A percentile compares a stretch with the other conserved stretches of the same genome.
phyloP scores from a whole-genome alignment of 2,329 filamentous ascomycete genomes.

The Calonectria crousiana region DNA sequence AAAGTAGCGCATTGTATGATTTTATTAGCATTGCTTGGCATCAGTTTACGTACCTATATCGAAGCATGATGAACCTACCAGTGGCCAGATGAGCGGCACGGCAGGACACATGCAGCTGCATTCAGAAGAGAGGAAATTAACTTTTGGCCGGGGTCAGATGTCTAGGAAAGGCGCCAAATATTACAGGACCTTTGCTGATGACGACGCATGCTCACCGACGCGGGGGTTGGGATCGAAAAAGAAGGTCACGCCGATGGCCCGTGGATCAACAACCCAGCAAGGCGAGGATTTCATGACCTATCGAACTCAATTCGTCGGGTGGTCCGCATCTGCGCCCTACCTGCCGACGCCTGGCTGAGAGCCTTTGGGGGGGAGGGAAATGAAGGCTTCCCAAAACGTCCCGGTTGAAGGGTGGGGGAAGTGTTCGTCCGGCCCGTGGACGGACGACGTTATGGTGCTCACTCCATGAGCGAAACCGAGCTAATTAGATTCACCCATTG shows the following conservation, averaged over 20 bases:
- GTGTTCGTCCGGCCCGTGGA: conserved; percentile 20
- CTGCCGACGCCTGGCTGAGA: not conserved
- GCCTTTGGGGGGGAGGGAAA: not conserved
- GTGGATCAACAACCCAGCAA: not conserved
- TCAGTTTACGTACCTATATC: not conserved
- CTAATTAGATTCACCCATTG: not conserved
- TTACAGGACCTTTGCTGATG: conserved; percentile 15
- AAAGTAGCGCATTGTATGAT: not conserved
- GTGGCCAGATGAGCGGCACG: no score
- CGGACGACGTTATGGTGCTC: not conserved
- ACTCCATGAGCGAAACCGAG: not conserved
- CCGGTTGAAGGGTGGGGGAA: conserved; percentile 17
- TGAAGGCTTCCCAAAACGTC: not conserved
- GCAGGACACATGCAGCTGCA: not conserved
- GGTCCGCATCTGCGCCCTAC: conserved; percentile 10
- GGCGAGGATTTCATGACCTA: not conserved
- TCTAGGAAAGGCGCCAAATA: not conserved
- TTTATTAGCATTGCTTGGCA: not conserved
- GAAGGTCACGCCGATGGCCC: not conserved
- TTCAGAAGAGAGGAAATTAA: not conserved
- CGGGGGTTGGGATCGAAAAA: conserved; percentile 7
- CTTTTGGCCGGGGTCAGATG: not conserved
- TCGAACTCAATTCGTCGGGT: conserved; percentile 6
- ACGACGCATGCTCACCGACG: conserved; percentile 16
- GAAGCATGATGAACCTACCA: not conserved